phyloP scores from a whole-genome alignment of 2,329 filamentous ascomycete species.

The Fusarium udum region DNA sequence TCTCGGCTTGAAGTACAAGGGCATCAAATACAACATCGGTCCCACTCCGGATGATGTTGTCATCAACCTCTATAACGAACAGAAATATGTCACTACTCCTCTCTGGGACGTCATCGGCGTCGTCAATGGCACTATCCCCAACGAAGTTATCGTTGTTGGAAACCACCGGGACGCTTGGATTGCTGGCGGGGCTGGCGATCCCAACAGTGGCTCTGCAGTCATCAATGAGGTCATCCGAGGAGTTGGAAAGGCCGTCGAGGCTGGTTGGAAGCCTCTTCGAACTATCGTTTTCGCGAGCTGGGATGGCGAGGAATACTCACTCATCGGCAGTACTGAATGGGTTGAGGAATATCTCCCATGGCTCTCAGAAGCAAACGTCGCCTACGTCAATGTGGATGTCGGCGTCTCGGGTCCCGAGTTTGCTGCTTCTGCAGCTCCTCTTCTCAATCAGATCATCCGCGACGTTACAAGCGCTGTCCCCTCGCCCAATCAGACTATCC shows the following conservation, averaged over 20 bases:
- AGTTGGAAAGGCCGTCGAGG: conserved; percentile 75
- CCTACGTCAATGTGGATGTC: conserved; percentile 88
- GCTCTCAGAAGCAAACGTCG: conserved; percentile 76
- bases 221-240: conserved; percentile 81
- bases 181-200: conserved; percentile 83
- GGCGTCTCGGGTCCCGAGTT: conserved; percentile 74
- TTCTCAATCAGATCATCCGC: conserved; percentile 78
- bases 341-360: conserved; percentile 89
- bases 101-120: conserved; percentile 93
- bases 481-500: conserved; percentile 81
- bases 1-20: conserved; percentile 79
- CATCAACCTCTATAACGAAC: conserved; percentile 79
- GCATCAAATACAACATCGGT: conserved; percentile 85
- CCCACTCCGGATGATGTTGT: conserved; percentile 78
- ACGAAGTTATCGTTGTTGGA: conserved; percentile 90
- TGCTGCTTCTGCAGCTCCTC: conserved; percentile 72
- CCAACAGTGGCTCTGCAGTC: conserved; percentile 82
- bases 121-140: conserved; percentile 84
- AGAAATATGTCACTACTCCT: conserved; percentile 83
- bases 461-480: conserved; percentile 71
- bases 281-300: conserved; percentile 91
- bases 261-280: conserved; percentile 70
- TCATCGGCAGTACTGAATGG: conserved; percentile 91
- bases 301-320: conserved; percentile 86
- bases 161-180: conserved; percentile 94